Evolutionary conservation across 495 filamentous ascomycete species (phyloP).

Genomic region (Aspergillus asperescens): DNA sequence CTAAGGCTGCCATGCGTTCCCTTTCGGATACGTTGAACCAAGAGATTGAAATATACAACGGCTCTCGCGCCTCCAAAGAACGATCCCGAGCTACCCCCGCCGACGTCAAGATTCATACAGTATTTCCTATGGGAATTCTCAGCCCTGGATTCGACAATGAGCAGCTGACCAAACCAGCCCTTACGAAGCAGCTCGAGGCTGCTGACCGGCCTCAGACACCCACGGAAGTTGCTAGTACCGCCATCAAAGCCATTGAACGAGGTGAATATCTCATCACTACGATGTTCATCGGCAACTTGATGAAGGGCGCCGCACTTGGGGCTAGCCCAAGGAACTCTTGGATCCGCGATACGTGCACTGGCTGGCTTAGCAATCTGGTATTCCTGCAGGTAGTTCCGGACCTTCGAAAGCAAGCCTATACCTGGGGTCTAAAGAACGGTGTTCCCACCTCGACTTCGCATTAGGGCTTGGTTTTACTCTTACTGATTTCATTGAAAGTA

Average conservation of each 20-base stretch:
- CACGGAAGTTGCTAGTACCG: constrained; percentile 63
- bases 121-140: constrained; percentile 80
- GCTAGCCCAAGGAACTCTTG: constrained; percentile 39
- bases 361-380: constrained; percentile 42
- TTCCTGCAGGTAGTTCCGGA: constrained; percentile 42
- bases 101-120: constrained; percentile 71
- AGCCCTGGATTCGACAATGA: constrained; percentile 72
- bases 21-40: constrained; percentile 77
- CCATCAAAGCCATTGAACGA: constrained; percentile 69
- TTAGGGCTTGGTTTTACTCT: background rate
- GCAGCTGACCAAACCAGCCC: constrained; percentile 70
- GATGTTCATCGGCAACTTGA: constrained; percentile 56
- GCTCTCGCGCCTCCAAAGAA: constrained; percentile 49
- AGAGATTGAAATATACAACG: constrained; percentile 78
- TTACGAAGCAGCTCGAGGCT: constrained; percentile 79
- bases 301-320: constrained; percentile 53
- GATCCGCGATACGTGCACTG: constrained; percentile 37
- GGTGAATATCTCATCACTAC: constrained; percentile 76
- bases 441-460: constrained; percentile 19
- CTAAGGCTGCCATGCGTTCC: constrained; percentile 79
- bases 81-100: constrained; percentile 37
- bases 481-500: constrained; percentile 1
- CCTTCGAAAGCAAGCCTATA: constrained; percentile 39
- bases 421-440: constrained; percentile 43
- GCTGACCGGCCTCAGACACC: constrained; percentile 72